Conservation (phyloP, 1,139 yeast genomes). For the Kurtzmaniella quercitrusa region DNA sequence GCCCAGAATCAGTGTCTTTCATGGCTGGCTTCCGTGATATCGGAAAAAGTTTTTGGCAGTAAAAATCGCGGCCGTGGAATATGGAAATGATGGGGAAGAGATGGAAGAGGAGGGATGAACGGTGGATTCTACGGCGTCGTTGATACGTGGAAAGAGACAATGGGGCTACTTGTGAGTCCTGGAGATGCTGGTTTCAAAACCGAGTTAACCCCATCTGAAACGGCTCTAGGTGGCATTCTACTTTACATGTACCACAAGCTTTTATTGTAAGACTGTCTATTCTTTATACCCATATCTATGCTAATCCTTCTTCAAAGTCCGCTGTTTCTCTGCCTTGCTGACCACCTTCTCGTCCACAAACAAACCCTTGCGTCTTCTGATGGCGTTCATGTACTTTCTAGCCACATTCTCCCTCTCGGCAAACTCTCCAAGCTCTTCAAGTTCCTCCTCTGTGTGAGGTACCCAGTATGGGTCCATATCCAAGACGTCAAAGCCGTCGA, state of each 20-base stretch:
- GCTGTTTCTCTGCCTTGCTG: conserved; percentile 87
- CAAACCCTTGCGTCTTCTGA: conserved; percentile 84
- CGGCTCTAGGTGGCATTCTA: no score
- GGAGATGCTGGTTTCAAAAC: no score
- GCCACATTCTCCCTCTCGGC: conserved; percentile 94
- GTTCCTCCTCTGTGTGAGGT: conserved; percentile 95
- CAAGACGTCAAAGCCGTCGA: conserved; percentile 80
- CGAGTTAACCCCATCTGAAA: no score
- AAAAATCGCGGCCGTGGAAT: background rate
- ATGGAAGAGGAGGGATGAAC: no score
- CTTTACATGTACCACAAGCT: no score
- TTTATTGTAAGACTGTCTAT: no score
- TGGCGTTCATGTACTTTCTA: conserved; percentile 73
- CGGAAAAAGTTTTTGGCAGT: background rate
- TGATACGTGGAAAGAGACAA: no score
- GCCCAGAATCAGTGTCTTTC: background rate
- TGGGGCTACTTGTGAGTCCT: no score
- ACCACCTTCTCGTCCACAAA: conserved; percentile 88
- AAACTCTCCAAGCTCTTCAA: conserved; percentile 87
- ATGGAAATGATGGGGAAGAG: background rate
- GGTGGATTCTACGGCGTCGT: no score
- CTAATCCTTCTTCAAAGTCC: conserved; percentile 67
- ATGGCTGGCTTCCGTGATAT: background rate
- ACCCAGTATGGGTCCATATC: conserved; percentile 99
- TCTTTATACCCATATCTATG: background rate